These are phyloP conservation scores for Suillus fuscotomentosus DNA, from an alignment of 768 basidiomycete species.

Conservation along the genomic window DNA sequence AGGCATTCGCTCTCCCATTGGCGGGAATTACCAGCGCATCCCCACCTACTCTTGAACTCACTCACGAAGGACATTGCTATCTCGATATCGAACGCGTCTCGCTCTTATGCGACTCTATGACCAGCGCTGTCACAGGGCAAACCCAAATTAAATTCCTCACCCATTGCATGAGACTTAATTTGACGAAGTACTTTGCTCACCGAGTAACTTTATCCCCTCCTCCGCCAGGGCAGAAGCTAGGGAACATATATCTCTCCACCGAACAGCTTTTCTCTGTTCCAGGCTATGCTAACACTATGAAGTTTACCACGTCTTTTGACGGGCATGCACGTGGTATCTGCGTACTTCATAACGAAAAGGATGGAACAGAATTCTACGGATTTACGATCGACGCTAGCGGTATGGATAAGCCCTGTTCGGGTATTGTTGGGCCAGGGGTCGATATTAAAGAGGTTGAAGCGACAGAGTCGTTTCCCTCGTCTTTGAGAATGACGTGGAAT, in stretches of 20 bases:
- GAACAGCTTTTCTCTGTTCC: conserved; percentile 1
- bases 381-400: neutral
- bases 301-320: neutral
- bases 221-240: neutral
- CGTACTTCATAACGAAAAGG: neutral
- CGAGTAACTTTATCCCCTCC: neutral
- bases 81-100: conserved; percentile 1
- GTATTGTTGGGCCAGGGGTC: conserved; percentile 1
- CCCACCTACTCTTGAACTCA: neutral
- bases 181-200: conserved; percentile 5
- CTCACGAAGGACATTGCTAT: conserved; percentile 1
- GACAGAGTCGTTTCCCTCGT: conserved; percentile 2
- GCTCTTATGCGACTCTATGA: neutral
- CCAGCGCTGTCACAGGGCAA: neutral
- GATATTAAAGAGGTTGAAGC: conserved; percentile 4
- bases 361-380: neutral
- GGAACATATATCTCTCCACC: neutral
- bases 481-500: conserved; percentile 3
- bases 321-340: conserved; percentile 1
- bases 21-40: neutral
- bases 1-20: neutral
- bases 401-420: neutral
- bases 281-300: conserved; percentile 2
- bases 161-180: neutral
- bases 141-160: conserved; percentile 1